A percentile compares a stretch with the other conserved stretches of the same genome.
Conservation (phyloP, 345 rosid species). For the Dimocarpus longan region DNA sequence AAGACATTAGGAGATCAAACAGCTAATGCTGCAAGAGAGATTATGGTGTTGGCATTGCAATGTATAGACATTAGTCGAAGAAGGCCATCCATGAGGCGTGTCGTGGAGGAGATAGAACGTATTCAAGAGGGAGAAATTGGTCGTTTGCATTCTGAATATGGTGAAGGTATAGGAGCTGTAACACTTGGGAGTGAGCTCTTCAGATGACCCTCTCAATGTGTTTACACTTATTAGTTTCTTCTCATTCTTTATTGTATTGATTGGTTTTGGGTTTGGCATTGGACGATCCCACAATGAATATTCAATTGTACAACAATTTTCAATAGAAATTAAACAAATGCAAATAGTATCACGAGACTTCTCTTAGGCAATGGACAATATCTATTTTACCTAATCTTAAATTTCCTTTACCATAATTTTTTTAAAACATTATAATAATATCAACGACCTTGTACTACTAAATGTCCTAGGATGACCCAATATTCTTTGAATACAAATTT, state of each 20-base stretch:
- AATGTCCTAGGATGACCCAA: no score
- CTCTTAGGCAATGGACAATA: no score
- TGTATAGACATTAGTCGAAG: slow-evolving; percentile 30
- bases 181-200: slow-evolving; percentile 47
- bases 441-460: no score
- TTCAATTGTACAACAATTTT: background rate
- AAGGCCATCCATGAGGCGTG: slow-evolving; percentile 37
- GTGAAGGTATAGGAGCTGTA: slow-evolving; percentile 36
- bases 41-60: slow-evolving; percentile 34
- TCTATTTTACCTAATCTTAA: no score
- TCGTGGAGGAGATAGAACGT: slow-evolving; percentile 35
- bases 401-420: no score
- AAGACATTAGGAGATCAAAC: slow-evolving; percentile 20
- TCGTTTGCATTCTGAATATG: slow-evolving; percentile 22
- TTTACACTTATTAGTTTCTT: no score
- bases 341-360: background rate
- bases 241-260: slow-evolving; percentile 29
- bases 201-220: slow-evolving; percentile 16
- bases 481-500: no score
- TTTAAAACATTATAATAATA: no score
- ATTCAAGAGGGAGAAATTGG: slow-evolving; percentile 36
- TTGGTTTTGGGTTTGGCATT: slow-evolving; percentile 9
- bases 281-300: background rate
- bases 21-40: slow-evolving; percentile 22
- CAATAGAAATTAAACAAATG: background rate